Evolutionary conservation across 352 stramenopile species (phyloP), one percentile per base, ranked within the genome.

Genomic region (Phytophthora citrophthora): DNA sequence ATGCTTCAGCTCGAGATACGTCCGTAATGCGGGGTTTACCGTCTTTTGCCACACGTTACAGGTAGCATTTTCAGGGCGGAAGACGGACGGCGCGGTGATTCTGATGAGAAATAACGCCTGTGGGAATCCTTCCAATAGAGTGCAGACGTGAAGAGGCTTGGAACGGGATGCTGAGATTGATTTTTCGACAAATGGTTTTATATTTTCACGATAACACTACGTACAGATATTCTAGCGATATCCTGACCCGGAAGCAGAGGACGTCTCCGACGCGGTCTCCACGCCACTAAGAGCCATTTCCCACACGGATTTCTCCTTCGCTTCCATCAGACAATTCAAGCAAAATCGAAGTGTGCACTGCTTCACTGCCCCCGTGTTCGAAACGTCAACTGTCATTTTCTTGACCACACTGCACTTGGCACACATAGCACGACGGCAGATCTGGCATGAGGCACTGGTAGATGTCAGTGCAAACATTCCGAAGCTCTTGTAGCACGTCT

Each of bases 381-480:
- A 64, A 23, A 87, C 59, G 53, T 89, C 75, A 27, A 89, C 56
- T 1, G 74, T 76, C 55, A 88, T 70, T 10, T 79, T 81, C 57
- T 88, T 88, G 24, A 77, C 34, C 8, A 89, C 76, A 7, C 65
- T 76, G 58, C 80, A 89, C 34, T 78, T 77, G 39, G 51, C 27
- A 54, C 81, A 90, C 13, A 86, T 68, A 1, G 69, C 54, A 4
- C 62, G 50, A 15, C 71, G 70, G 38, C 80, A 89, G 34, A 81
- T 79, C 29, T 83, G 64, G 38, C 81, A 90, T 6, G 60, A 50
- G 7, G 64, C 47, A 20, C 67, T 62, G 8, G 49, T 55, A 1
- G 27, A 44, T 15, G 39, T 43, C 6, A 67, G 8, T 12, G 75
- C 51, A n/a, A 79, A 61, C 23, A 44, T 62, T 20, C 43, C 59